phyloP scores from a whole-genome alignment of 495 filamentous ascomycete genomes.

The Hypoxylon rickii region DNA sequence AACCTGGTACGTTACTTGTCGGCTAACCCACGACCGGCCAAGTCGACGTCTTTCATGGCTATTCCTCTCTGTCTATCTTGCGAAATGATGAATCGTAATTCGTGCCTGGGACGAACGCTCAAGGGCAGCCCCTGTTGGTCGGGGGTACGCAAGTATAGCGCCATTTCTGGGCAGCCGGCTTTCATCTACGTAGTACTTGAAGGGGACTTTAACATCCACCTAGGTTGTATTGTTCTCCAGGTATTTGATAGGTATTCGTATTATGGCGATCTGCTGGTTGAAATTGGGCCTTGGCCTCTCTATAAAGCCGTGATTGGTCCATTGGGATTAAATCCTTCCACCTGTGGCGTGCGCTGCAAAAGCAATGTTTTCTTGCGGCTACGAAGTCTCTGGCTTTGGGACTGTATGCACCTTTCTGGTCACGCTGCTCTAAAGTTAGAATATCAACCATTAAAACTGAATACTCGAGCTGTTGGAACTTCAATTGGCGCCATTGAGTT shows the following conservation, averaged over 20 bases:
- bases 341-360: slow-evolving; percentile 13
- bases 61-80: slow-evolving; percentile 15
- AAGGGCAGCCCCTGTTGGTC: slow-evolving; percentile 11
- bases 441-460: no score
- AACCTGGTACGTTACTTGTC: slow-evolving; percentile 17
- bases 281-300: slow-evolving; percentile 26
- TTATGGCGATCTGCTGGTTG: slow-evolving; percentile 30
- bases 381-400: not conserved
- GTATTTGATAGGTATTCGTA: slow-evolving; percentile 17
- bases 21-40: slow-evolving; percentile 13
- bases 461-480: slow-evolving; percentile 2
- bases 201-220: slow-evolving; percentile 8
- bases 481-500: slow-evolving; percentile 9
- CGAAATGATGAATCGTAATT: slow-evolving; percentile 19
- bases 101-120: slow-evolving; percentile 7
- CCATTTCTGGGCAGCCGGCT: slow-evolving; percentile 19
- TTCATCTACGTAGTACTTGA: slow-evolving; percentile 17
- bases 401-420: not conserved
- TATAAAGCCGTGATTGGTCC: slow-evolving; percentile 18
- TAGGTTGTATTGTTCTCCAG: not conserved
- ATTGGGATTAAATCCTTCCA: slow-evolving; percentile 4
- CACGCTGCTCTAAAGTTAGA: slow-evolving; percentile 13
- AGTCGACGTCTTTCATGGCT: slow-evolving; percentile 2
- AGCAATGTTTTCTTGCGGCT: slow-evolving; percentile 2
- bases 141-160: not conserved